Base-by-base conservation (phyloP, 495 filamentous ascomycete genomes). In the Parathielavia hyrcaniae region DNA sequence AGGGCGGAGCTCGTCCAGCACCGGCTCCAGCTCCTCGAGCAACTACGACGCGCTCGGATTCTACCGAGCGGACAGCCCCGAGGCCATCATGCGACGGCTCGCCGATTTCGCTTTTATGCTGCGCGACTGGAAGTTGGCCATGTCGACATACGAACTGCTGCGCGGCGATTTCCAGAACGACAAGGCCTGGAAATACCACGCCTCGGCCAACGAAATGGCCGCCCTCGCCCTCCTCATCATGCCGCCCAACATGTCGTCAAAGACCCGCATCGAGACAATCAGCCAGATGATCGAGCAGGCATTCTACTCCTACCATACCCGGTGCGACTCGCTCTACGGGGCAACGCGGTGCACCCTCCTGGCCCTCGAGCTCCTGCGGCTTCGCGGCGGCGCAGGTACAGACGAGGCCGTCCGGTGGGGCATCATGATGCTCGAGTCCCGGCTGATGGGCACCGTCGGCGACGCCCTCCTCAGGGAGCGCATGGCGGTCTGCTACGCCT, bases 21-120 rank as follows among this genome's bases (percentile, higher is more conserved):
- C 58, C 6, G 66, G 65, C 13, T 70, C 66, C 26, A 70, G 71
- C 50, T 71, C 79, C 12, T 73, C 74, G n/a, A 66, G 55, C 52
- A 96, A 96, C 67, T 97, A 95, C 68, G 89, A 97, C 72, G 63
- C 81, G 16, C 79, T 82, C 50, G 86, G 89, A 9, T 95, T 86
- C 67, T 98, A 97, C 69, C 77, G 79, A n/a, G 87, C 86, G 8
- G 89, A 93, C 51, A 73, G 84, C 0, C 83, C 90, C 0, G 93
- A 98, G 74, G 90, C 93, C 16, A 79, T 90, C 53, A 87, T 98
- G 83, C 86, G 93, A 13, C 93, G 92, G 63, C 78, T 98, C 49
- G 93, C 89, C 14, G 93, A 98, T 66, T 98, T 90, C 71, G 85
- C 91, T 7, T 95, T 97, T 63, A 95, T 97, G 87, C 80, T 98